These are phyloP conservation scores for Trichoderma sp. DNA, from an alignment of 2,329 filamentous ascomycete species.

Conservation along the genomic window DNA sequence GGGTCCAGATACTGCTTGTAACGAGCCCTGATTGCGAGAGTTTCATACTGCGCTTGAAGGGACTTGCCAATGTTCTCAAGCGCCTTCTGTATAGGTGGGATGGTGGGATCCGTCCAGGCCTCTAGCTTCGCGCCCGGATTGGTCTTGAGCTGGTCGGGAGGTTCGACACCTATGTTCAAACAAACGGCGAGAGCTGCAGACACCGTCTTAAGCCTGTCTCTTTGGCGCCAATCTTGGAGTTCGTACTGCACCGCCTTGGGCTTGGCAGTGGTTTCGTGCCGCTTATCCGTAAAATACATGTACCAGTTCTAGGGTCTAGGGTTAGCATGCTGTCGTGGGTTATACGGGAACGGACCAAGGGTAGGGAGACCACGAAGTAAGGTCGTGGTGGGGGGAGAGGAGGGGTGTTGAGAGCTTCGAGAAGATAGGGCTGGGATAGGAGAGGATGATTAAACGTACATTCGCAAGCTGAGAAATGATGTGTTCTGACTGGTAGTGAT, in stretches of 20 bases:
- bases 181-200: conserved; percentile 92
- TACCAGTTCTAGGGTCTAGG: conserved; percentile 74
- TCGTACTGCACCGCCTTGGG: conserved; percentile 66
- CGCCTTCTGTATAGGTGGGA: conserved; percentile 75
- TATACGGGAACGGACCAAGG: not conserved
- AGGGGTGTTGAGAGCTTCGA: conserved; percentile 9
- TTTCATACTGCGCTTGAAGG: conserved; percentile 95
- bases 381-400: not conserved
- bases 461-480: conserved; percentile 81
- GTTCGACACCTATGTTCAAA: conserved; percentile 95
- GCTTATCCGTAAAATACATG: conserved; percentile 99
- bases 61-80: conserved; percentile 94
- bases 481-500: conserved; percentile 87
- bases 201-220: conserved; percentile 92
- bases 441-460: conserved; percentile 49
- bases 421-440: not conserved
- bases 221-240: conserved; percentile 95
- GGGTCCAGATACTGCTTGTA: conserved; percentile 98
- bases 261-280: conserved; percentile 90
- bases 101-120: conserved; percentile 92
- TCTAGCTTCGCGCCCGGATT: conserved; percentile 90
- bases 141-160: conserved; percentile 94
- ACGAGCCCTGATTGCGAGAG: conserved; percentile 86
- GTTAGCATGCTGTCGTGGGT: not conserved
- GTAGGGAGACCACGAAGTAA: not conserved